Evolutionary conservation across 306 rosid genomes (phyloP).

Genomic region (Senna siamea): DNA sequence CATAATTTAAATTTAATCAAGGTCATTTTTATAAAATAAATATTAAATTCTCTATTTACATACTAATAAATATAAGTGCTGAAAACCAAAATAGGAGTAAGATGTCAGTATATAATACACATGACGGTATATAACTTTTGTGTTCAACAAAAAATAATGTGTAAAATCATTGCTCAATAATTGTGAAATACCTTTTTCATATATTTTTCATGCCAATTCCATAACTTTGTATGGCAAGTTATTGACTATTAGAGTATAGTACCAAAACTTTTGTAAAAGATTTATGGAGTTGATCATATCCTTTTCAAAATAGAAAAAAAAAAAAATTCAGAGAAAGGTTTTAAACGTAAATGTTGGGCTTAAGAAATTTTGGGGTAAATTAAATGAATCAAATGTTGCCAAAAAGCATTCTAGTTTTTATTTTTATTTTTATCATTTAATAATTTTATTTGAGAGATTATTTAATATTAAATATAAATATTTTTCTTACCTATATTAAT

Average conservation of each 20-base stretch:
- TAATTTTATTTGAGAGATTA: too few species aligned
- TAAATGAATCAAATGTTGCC: background rate
- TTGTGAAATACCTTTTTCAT: background rate
- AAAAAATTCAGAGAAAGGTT: background rate
- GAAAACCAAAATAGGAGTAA: too few species aligned
- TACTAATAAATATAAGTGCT: too few species aligned
- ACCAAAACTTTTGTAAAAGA: background rate
- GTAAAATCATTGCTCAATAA: conserved; percentile 12
- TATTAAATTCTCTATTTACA: too few species aligned
- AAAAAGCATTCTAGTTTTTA: background rate
- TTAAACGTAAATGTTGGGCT: background rate
- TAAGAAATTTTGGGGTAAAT: background rate
- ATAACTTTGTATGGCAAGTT: background rate
- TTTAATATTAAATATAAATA: too few species aligned
- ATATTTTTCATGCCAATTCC: background rate
- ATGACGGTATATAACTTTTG: background rate
- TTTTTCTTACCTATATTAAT: too few species aligned
- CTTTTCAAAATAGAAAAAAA: background rate
- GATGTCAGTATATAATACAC: background rate
- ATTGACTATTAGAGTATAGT: background rate
- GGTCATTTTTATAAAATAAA: too few species aligned
- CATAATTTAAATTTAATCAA: too few species aligned
- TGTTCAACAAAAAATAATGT: background rate
- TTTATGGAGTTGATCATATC: background rate
- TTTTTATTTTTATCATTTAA: too few species aligned